phyloP scores from a whole-genome alignment of 495 filamentous ascomycete genomes.

The Penicillium diatomitis region DNA sequence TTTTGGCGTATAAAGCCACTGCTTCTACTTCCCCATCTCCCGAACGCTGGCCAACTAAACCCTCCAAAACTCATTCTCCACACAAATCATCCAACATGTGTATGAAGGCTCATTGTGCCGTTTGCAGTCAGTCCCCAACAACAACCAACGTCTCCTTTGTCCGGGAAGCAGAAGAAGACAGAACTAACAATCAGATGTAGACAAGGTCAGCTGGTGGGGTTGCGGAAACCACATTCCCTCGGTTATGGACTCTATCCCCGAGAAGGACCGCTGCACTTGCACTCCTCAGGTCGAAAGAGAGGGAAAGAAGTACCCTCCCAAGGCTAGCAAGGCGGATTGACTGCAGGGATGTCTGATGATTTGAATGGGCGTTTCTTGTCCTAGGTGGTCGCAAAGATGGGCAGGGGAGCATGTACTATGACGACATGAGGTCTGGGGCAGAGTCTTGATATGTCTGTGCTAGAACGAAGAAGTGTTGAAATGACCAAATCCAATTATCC shows the following conservation, averaged over 20 bases:
- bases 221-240: slow-evolving; percentile 60
- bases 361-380: neutral
- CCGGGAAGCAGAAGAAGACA: neutral
- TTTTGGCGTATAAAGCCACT: slow-evolving; percentile 13
- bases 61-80: neutral
- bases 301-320: slow-evolving; percentile 55
- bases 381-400: too few species aligned
- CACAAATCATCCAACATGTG: slow-evolving; percentile 29
- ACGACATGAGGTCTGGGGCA: too few species aligned
- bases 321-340: slow-evolving; percentile 39
- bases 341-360: slow-evolving; percentile 16
- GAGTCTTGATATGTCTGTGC: too few species aligned
- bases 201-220: slow-evolving; percentile 60
- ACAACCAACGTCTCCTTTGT: too few species aligned
- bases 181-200: slow-evolving; percentile 27
- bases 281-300: slow-evolving; percentile 49
- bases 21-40: neutral
- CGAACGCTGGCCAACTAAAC: neutral
- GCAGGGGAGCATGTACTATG: too few species aligned
- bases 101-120: slow-evolving; percentile 39
- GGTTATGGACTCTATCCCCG: slow-evolving; percentile 55
- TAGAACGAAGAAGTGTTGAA: too few species aligned
- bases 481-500: too few species aligned
- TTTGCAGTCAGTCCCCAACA: slow-evolving; percentile 32
- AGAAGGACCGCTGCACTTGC: slow-evolving; percentile 54